Percentiles rank a stretch among this genome's conserved stretches.
Conservation (phyloP, 129 eudicot species). For the Pulicaria dysenterica region DNA sequence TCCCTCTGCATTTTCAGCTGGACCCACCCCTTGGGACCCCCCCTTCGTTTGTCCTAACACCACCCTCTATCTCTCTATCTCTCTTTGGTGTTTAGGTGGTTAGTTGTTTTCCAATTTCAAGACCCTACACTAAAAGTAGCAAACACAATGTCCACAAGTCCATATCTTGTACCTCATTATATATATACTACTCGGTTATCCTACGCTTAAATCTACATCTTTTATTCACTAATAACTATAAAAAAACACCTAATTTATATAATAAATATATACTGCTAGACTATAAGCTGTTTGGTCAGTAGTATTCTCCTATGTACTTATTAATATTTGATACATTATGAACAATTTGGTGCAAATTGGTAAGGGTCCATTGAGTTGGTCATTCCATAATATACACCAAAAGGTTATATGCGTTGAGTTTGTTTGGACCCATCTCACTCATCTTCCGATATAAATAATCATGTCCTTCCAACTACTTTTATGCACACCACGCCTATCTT, state of each 20-base stretch:
- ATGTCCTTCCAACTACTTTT: slow-evolving; percentile 40
- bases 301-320: no score
- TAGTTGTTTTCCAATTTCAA: slow-evolving; percentile 39
- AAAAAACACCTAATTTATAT: no score
- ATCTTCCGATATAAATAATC: slow-evolving; percentile 37
- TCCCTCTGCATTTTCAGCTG: slow-evolving; percentile 36
- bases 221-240: no score
- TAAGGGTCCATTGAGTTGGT: slow-evolving; percentile 35
- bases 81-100: slow-evolving; percentile 39
- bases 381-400: slow-evolving; percentile 39
- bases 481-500: slow-evolving; percentile 31
- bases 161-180: slow-evolving; percentile 37
- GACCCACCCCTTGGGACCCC: slow-evolving; percentile 41
- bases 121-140: slow-evolving; percentile 49
- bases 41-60: slow-evolving; percentile 31
- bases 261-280: background rate
- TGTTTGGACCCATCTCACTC: slow-evolving; percentile 38
- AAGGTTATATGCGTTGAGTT: slow-evolving; percentile 39
- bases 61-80: slow-evolving; percentile 30
- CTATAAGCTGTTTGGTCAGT: no score
- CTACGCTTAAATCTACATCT: background rate
- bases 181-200: slow-evolving; percentile 21
- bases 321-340: background rate
- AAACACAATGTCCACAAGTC: slow-evolving; percentile 36
- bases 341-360: slow-evolving; percentile 8